Percentiles rank a stretch among this genome's conserved stretches.
Evolutionary conservation across 192 early-diverging fungal species (phyloP).

Genomic region (Coemansia sp.): DNA sequence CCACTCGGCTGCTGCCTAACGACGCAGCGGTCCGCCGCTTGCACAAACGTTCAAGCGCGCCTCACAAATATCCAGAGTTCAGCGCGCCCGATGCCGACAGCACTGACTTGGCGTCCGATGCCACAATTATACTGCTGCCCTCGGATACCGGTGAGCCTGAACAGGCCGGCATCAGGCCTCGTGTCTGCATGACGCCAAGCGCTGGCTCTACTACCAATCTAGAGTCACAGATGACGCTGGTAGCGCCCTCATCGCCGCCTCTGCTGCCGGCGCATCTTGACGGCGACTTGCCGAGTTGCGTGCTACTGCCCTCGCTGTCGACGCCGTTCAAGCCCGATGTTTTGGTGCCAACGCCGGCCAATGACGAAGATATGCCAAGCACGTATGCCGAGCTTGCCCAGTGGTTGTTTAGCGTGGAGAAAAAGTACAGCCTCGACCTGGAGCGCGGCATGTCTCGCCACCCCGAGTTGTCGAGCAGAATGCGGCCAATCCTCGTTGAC

Average conservation of each 20-base stretch:
- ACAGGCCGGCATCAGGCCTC: neutral
- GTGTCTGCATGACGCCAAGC: neutral
- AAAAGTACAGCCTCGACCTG: constrained; percentile 18
- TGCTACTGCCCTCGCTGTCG: neutral
- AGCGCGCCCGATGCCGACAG: constrained; percentile 5
- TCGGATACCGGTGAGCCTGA: constrained; percentile 19
- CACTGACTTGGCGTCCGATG: constrained; percentile 35
- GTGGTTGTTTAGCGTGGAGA: constrained; percentile 29
- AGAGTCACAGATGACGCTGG: constrained; percentile 42
- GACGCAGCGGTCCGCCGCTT: neutral
- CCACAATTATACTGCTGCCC: constrained; percentile 36
- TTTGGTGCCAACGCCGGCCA: neutral
- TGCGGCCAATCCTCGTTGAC: constrained; percentile 57
- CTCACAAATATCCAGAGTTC: neutral
- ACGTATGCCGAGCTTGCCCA: constrained; percentile 21
- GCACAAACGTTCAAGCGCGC: constrained; percentile 1
- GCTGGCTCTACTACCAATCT: constrained; percentile 1
- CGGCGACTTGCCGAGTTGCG: constrained; percentile 11
- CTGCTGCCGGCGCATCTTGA: constrained; percentile 3
- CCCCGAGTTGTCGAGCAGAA: constrained; percentile 42
- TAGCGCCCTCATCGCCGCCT: constrained; percentile 38
- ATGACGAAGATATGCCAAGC: constrained; percentile 4
- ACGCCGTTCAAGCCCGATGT: constrained; percentile 4
- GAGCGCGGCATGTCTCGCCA: constrained; percentile 36
- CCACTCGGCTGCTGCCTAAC: neutral